These are phyloP conservation scores for Globisporangium echinulatum DNA, from an alignment of 352 stramenopile genomes.

Conservation along the genomic window DNA sequence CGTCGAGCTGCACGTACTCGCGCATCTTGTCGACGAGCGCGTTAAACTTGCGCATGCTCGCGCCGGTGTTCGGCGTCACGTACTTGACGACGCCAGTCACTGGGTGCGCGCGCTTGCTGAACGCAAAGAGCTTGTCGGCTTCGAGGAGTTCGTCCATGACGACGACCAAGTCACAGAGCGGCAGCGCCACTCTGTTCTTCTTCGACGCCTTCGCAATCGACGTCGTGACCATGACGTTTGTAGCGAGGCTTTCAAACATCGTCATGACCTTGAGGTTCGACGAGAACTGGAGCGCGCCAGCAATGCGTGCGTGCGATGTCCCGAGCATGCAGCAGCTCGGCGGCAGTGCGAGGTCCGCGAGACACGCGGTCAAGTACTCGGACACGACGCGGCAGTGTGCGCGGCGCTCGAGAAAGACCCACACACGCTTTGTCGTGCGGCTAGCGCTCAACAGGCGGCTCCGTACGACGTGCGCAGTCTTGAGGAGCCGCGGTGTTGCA, in stretches of 20 bases:
- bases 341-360: conserved; percentile 35
- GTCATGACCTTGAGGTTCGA: conserved; percentile 64
- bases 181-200: conserved; percentile 31
- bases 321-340: conserved; percentile 74
- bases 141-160: conserved; percentile 77
- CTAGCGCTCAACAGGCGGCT: conserved; percentile 35
- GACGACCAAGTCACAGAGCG: conserved; percentile 59
- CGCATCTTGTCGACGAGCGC: conserved; percentile 54
- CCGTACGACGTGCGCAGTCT: conserved; percentile 41
- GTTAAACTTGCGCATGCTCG: conserved; percentile 56
- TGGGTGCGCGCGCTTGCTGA: conserved; percentile 35
- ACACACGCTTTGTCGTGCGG: conserved; percentile 20
- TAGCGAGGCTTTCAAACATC: conserved; percentile 46
- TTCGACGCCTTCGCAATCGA: conserved; percentile 56
- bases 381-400: conserved; percentile 65
- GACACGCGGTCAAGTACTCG: conserved; percentile 59
- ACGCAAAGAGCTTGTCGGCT: conserved; percentile 67
- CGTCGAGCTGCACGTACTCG: conserved; percentile 40
- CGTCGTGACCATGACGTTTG: conserved; percentile 72
- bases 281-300: conserved; percentile 48
- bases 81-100: conserved; percentile 58
- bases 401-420: conserved; percentile 73
- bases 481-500: conserved; percentile 51
- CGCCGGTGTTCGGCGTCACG: conserved; percentile 31
- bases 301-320: conserved; percentile 56